phyloP scores from a whole-genome alignment of 2,329 filamentous ascomycete species.

The Gremmenia infestans region DNA sequence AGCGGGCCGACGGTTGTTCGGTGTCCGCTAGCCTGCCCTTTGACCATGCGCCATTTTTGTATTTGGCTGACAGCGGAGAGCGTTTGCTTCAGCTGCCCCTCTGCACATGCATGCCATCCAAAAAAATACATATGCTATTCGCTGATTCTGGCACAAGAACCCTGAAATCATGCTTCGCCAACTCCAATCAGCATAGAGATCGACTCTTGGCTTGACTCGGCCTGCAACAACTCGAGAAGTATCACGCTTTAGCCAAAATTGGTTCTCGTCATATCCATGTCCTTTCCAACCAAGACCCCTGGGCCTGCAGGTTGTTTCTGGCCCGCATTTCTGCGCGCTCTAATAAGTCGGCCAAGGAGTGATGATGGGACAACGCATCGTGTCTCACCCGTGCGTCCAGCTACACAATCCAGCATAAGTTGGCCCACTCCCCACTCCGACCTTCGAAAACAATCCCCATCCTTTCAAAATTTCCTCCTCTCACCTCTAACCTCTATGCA shows the following conservation, averaged over 20 bases:
- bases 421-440: constrained; percentile 14
- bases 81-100: not conserved
- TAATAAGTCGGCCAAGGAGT: constrained; percentile 22
- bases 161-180: constrained; percentile 3
- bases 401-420: constrained; percentile 25
- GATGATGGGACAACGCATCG: constrained; percentile 27
- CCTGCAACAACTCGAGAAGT: constrained; percentile 15
- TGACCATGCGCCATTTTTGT: not conserved
- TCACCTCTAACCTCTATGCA: constrained; percentile 14
- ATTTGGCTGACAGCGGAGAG: not conserved
- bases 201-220: constrained; percentile 13
- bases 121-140: not conserved
- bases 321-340: constrained; percentile 6
- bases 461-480: constrained; percentile 11
- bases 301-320: constrained; percentile 2
- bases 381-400: constrained; percentile 22
- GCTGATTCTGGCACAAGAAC: constrained; percentile 1
- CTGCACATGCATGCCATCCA: not conserved
- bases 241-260: constrained; percentile 11
- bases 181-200: constrained; percentile 7
- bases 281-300: constrained; percentile 13
- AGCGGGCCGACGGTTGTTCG: not conserved
- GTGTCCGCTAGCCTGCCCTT: not conserved
- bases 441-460: constrained; percentile 12
- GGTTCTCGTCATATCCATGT: constrained; percentile 3